These are phyloP conservation scores for Ganoderma lucidum DNA, from an alignment of 1,284 basidiomycete species.

Conservation along the genomic window DNA sequence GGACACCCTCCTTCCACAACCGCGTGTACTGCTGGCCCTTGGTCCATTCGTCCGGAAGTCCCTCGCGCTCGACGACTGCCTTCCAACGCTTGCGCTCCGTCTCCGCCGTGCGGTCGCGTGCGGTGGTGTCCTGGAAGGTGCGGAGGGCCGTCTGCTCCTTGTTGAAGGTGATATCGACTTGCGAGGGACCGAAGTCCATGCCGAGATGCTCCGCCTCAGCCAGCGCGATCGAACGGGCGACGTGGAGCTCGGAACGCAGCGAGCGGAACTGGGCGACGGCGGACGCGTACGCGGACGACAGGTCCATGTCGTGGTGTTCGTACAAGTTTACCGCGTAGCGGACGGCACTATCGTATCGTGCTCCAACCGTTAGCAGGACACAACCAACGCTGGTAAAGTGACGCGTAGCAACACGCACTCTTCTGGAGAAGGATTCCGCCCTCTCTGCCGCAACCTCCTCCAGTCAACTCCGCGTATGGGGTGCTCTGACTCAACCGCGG, in stretches of 20 bases:
- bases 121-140: constrained; percentile 62
- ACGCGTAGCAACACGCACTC: constrained; percentile 69
- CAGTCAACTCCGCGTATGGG: constrained; percentile 69
- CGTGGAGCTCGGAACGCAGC: constrained; percentile 85
- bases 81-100: constrained; percentile 80
- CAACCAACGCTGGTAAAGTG: constrained; percentile 4
- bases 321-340: constrained; percentile 85
- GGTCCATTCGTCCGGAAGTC: constrained; percentile 60
- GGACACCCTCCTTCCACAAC: constrained; percentile 73
- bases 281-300: constrained; percentile 83
- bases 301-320: constrained; percentile 65
- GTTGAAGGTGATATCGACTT: constrained; percentile 66
- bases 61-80: constrained; percentile 63
- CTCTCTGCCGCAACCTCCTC: constrained; percentile 82
- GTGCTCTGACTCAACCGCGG: constrained; percentile 61
- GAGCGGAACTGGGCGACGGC: constrained; percentile 89
- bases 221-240: constrained; percentile 78
- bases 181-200: constrained; percentile 68
- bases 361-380: constrained; percentile 26
- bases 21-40: constrained; percentile 73
- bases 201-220: constrained; percentile 86
- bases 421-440: constrained; percentile 86
- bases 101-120: constrained; percentile 63
- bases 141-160: constrained; percentile 70
- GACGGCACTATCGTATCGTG: constrained; percentile 65